Conservation (phyloP, 495 filamentous ascomycete species). For the Annulohypoxylon maeteangense region DNA sequence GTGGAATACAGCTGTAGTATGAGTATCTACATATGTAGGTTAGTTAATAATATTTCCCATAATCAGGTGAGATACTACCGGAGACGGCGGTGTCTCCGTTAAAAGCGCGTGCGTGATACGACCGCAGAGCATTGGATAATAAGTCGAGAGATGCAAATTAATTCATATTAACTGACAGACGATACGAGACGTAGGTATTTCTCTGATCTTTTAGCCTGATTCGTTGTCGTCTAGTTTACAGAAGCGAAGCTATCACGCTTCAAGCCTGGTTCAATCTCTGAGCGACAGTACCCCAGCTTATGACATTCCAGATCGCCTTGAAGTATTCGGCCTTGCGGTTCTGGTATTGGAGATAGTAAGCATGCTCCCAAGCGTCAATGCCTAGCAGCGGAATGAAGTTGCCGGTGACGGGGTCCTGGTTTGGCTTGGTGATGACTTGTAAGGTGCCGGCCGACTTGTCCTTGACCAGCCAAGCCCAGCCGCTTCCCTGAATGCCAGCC, state of each 20-base stretch:
- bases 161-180: slow-evolving; percentile 15
- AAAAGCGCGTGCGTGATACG: neutral
- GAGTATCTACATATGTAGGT: neutral
- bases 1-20: neutral
- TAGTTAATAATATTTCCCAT: neutral
- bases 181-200: neutral
- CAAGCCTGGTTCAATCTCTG: slow-evolving; percentile 72
- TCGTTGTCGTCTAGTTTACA: slow-evolving; percentile 14
- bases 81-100: neutral
- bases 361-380: slow-evolving; percentile 94
- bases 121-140: too few species aligned
- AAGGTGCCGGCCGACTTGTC: slow-evolving; percentile 84
- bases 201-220: neutral
- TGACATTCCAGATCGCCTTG: slow-evolving; percentile 80
- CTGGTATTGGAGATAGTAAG: slow-evolving; percentile 77
- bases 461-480: slow-evolving; percentile 97
- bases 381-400: slow-evolving; percentile 80
- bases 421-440: slow-evolving; percentile 77
- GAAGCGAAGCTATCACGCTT: slow-evolving; percentile 2
- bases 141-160: neutral
- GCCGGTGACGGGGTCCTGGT: slow-evolving; percentile 89
- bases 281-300: slow-evolving; percentile 95
- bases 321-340: slow-evolving; percentile 88
- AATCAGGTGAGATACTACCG: neutral
- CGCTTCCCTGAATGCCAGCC: slow-evolving; percentile 90